Evolutionary conservation across 306 rosid genomes (phyloP).

Genomic region (Quercus alba): DNA sequence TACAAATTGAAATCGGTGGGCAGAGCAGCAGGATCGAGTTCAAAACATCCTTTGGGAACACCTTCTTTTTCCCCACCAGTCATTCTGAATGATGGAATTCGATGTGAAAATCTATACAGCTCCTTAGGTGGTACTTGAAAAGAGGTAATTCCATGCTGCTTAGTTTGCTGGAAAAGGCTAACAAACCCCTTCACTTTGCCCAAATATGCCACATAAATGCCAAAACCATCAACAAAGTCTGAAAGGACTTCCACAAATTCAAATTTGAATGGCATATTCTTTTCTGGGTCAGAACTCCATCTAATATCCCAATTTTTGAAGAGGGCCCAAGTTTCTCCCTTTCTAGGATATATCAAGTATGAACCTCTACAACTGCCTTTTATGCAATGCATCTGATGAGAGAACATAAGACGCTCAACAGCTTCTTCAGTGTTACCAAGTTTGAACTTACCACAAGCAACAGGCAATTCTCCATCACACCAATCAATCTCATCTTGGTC

Average conservation of each 20-base stretch:
- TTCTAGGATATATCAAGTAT: conserved; percentile 60
- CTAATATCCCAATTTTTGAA: conserved; percentile 76
- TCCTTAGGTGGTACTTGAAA: conserved; percentile 53
- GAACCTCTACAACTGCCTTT: conserved; percentile 31
- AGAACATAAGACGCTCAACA: conserved; percentile 45
- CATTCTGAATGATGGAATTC: conserved; percentile 68
- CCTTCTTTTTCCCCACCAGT: conserved; percentile 67
- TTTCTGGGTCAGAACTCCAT: conserved; percentile 65
- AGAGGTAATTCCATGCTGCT: conserved; percentile 26
- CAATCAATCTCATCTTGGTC: conserved; percentile 50
- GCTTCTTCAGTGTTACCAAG: conserved; percentile 38
- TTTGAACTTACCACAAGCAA: conserved; percentile 64
- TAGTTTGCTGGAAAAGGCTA: conserved; percentile 59
- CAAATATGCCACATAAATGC: conserved; percentile 60
- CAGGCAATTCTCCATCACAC: conserved; percentile 52
- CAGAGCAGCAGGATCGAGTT: conserved; percentile 81
- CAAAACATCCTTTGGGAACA: conserved; percentile 79
- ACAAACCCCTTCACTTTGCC: conserved; percentile 77
- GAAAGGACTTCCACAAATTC: conserved; percentile 72
- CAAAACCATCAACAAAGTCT: conserved; percentile 49
- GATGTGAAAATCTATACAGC: conserved; percentile 76
- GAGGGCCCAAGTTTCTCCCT: conserved; percentile 94
- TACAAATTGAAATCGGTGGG: conserved; percentile 39
- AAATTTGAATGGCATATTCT: conserved; percentile 35
- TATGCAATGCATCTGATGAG: conserved; percentile 58